These are phyloP conservation scores for Ophidiomyces ophidiicola DNA, from an alignment of 2,329 filamentous ascomycete species.

Conservation along the genomic window DNA sequence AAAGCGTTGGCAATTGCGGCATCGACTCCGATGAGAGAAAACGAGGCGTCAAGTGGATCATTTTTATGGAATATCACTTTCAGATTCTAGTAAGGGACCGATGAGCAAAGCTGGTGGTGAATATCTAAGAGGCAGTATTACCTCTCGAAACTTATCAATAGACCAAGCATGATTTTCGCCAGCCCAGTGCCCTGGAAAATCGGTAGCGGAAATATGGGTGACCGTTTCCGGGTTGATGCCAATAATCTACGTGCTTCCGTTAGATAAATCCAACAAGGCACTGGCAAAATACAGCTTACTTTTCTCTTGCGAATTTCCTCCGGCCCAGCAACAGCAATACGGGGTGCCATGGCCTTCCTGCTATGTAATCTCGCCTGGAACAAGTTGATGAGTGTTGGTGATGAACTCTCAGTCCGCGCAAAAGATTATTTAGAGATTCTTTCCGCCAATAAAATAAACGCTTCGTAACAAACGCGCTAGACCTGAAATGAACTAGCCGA, in stretches of 20 bases:
- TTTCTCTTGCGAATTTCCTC: slow-evolving; percentile 35
- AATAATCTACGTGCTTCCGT: slow-evolving; percentile 51
- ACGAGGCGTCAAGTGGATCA: slow-evolving; percentile 61
- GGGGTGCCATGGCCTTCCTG: slow-evolving; percentile 29
- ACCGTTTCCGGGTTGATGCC: slow-evolving; percentile 83
- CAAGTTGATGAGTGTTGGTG: background rate
- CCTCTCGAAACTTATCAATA: slow-evolving; percentile 55
- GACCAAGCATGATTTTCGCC: slow-evolving; percentile 78
- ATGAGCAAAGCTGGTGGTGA: slow-evolving; percentile 27
- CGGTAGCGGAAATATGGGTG: slow-evolving; percentile 73
- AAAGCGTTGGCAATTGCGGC: slow-evolving; percentile 93
- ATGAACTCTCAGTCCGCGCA: background rate
- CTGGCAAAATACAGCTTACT: slow-evolving; percentile 21
- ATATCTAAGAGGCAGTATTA: slow-evolving; percentile 30
- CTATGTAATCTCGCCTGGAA: background rate
- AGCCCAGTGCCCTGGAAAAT: slow-evolving; percentile 83
- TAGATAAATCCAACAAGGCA: slow-evolving; percentile 10
- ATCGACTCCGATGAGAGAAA: slow-evolving; percentile 85
- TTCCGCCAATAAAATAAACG: slow-evolving; percentile 2
- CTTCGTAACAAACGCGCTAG: slow-evolving; percentile 1
- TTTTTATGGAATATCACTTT: slow-evolving; percentile 75
- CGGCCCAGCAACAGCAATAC: slow-evolving; percentile 30
- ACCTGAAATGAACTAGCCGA: background rate
- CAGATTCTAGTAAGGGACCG: slow-evolving; percentile 43
- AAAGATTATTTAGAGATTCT: slow-evolving; percentile 3